Evolutionary conservation across 169 alveolate species (phyloP), one percentile per base, ranked within the genome.

Genomic region (Plasmodium coatneyi): DNA sequence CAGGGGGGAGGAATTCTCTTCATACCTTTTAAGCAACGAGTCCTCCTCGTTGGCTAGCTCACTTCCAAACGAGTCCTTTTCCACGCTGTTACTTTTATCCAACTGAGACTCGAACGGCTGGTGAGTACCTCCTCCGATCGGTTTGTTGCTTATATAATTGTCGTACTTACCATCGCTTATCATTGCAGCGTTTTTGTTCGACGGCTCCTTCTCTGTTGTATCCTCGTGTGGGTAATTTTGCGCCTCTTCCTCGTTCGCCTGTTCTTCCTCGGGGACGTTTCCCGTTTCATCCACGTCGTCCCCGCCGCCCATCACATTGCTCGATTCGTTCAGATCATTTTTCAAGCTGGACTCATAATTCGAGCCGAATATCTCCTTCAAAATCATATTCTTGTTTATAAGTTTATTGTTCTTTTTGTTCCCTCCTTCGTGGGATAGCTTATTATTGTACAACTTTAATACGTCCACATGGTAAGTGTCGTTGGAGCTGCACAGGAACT

Each of bases 341-440:
- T 81, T 91, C 84, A 91, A 91, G 25, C 92, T 91, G 12, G 95
- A 82, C 60, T 91, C 95, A 81, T 80, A 91, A 25, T 91, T 91
- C 14, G 95, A 91, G 43, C 95, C 95, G 60, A 91, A 91, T 4
- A 91, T 70, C 22, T 91, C 95, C 70, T 91, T 91, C 84, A 91
- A 19, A 80, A 91, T 91, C 95, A 91, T 71, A 49, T 91, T 91
- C 49, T 91, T 91, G 82, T 91, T 91, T 80, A 91, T 46, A 66
- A 91, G 74, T 70, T 91, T 91, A 36, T 91, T 82, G 25, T 80
- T 36, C 60, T 81, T 80, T 71, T 46, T 71, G 36, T 39, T 82
- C n/a, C 39, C 36, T 4, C 39, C 71, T 19, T 82, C 84, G 39
- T n/a, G 30, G n/a, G 95, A 80, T 71, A 91, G 52, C 22, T 82